Percentiles rank a stretch among this genome's conserved stretches.
Evolutionary conservation across 192 early-diverging fungal genomes (phyloP).

Genomic region (Coemansia asiatica): DNA sequence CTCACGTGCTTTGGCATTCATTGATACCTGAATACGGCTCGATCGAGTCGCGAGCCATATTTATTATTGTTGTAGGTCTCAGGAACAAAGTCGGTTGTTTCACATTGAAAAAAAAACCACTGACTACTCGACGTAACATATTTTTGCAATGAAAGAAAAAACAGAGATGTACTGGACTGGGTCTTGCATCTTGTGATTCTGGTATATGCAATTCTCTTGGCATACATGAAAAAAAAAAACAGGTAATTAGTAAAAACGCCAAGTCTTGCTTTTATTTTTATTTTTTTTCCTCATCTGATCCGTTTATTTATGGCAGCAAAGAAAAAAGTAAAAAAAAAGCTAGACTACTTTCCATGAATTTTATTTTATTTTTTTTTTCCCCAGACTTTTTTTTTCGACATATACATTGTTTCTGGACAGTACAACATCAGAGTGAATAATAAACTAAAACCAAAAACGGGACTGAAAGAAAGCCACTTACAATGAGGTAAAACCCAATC

Average conservation of each 20-base stretch:
- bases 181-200: not conserved
- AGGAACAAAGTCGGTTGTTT: no score
- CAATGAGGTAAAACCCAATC: not conserved
- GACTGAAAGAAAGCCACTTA: not conserved
- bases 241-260: not conserved
- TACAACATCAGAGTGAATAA: not conserved
- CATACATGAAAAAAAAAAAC: not conserved
- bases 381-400: not conserved
- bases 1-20: not conserved
- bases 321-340: not conserved
- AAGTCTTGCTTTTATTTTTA: not conserved
- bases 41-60: no score
- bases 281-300: slow-evolving; percentile 2
- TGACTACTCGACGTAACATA: no score
- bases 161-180: not conserved
- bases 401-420: not conserved
- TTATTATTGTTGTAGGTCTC: no score
- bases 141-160: no score
- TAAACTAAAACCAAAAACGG: not conserved
- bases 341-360: not conserved
- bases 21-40: not conserved
- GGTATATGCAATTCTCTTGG: not conserved
- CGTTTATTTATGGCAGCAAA: not conserved
- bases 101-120: no score
- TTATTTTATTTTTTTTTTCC: not conserved